Evolutionary conservation across 208 protist genomes (phyloP).

Genomic region (Endotrypanum monterogeii): DNA sequence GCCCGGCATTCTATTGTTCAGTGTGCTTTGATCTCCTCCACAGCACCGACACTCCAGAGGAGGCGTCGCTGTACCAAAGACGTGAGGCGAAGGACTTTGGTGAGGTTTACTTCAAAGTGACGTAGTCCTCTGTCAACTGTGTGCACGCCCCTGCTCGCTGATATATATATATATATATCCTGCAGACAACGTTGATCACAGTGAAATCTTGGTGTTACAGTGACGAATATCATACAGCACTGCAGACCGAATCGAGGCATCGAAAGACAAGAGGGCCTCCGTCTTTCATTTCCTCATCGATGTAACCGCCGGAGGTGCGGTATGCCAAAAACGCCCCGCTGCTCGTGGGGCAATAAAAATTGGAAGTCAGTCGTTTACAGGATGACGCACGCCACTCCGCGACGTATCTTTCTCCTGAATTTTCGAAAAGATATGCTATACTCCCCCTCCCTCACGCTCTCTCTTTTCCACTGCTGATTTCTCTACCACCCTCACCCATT

Average conservation of each 20-base stretch:
- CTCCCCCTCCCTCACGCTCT: background rate
- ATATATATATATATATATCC: background rate
- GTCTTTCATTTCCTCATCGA: background rate
- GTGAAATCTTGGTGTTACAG: background rate
- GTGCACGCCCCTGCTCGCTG: background rate
- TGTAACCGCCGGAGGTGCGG: background rate
- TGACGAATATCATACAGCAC: constrained; percentile 5
- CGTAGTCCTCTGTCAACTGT: background rate
- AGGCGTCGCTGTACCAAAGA: constrained; percentile 44
- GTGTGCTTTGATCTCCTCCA: constrained; percentile 77
- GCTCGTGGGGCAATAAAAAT: constrained; percentile 9
- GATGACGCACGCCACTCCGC: constrained; percentile 11
- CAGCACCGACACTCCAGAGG: constrained; percentile 44
- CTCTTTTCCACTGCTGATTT: background rate
- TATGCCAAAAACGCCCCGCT: background rate
- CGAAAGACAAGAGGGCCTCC: background rate
- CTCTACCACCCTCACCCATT: background rate
- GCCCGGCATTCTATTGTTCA: constrained; percentile 61
- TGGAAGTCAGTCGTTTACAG: constrained; percentile 1
- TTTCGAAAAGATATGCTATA: no score
- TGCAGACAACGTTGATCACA: constrained; percentile 7
- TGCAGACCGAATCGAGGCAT: background rate
- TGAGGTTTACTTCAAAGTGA: constrained; percentile 44
- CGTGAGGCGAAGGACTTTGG: constrained; percentile 30
- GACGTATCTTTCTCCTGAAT: no score